Evolutionary conservation across 148 eudicot genomes (phyloP), one percentile per base, ranked within the genome.

Genomic region (Simmondsia chinensis): DNA sequence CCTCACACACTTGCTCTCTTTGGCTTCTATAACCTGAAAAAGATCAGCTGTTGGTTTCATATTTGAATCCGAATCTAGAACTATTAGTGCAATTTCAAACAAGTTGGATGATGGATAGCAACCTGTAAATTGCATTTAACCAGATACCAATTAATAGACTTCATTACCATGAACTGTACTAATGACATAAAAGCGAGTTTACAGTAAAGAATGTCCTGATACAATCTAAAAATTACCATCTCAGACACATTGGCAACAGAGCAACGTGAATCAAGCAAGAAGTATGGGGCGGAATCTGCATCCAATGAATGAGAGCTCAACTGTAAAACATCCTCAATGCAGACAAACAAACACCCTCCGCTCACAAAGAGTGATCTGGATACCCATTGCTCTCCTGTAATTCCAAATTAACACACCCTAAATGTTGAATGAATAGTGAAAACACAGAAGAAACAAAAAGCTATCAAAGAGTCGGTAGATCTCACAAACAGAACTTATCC

Each of bases 281-380:
- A 78, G 62, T 82, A 75, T 4, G 68, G 42, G 17, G 73, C 39
- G 13, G 55, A 18, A 25, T 46, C 60, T 20, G 46, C 43, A 56
- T 54, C 42, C 16, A 26, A 44, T 4, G 64, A 36, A 39, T 52
- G 57, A 54, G 52, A 62, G 33, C 66, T 69, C 56, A 75, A 72
- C 62, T 68, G 70, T 62, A 26, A 2, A 8, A 75, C 11, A 40
- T 83, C 74, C 54, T 79, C 94, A 32, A 57, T 57, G 81, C 80
- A 79, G 39, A 83, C 55, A 48, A 75, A 52, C 52, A 79, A 54
- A 54, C 65, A 72, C 38, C 72, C 57, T 31, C 51, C 63, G 42
- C 49, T 59, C 30, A 83, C 69, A 60, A 79, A 79, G 6, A 83
- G 48, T n/a, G 87, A 83, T 53, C 78, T 73, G 51, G 73, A 43